Evolutionary conservation across 2,329 filamentous ascomycete genomes (phyloP), one percentile per base, ranked within the genome.

Genomic region (Monosporascus sp.): DNA sequence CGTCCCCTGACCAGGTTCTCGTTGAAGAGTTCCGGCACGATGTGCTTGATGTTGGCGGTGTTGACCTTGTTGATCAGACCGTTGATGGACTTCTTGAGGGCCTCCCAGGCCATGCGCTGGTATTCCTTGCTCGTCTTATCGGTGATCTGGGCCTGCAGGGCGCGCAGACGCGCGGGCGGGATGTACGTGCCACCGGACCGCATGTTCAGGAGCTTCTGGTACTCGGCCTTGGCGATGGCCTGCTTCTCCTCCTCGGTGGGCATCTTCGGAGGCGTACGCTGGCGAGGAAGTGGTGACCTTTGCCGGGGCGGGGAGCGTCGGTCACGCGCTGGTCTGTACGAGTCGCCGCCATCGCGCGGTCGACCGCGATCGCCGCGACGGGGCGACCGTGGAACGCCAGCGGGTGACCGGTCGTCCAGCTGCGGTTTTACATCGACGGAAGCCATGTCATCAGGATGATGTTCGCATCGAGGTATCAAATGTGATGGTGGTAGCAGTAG

Each of bases 21-120:
- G 49, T 85, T 84, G 72, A 99, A 99, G 46, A 99, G 79, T 74
- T 99, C 94, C 2, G 93, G 93, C 24, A 97, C 91, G 58, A 99
- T 97, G 67, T 89, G 83, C 73, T 99, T 97, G 80, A 99, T 97
- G 71, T 99, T 99, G 37, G 89, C 90, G 52, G 93, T 89, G 73
- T 97, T 97, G 78, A 97, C 89, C 78, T 99, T 99, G 81, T 99
- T 99, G 80, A 99, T 96, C 60, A 99, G 76, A 63, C 94, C 94
- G 69, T 99, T 97, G 74, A 99, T 96, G 48, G 89, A 94, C 78
- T 99, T 99, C 77, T 99, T 99, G 66, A 99, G 77, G 14, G 93
- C 93, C 73, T 99, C 94, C 94, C 94, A 99, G 8, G 92, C 91
- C 90, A 99, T 96, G 64, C 94, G 89, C 80, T 97, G 94, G 69